Percentiles rank a stretch among this genome's conserved stretches.
These are phyloP conservation scores for Verticillium nubilum DNA, from an alignment of 2,329 filamentous ascomycete genomes.

Conservation along the genomic window DNA sequence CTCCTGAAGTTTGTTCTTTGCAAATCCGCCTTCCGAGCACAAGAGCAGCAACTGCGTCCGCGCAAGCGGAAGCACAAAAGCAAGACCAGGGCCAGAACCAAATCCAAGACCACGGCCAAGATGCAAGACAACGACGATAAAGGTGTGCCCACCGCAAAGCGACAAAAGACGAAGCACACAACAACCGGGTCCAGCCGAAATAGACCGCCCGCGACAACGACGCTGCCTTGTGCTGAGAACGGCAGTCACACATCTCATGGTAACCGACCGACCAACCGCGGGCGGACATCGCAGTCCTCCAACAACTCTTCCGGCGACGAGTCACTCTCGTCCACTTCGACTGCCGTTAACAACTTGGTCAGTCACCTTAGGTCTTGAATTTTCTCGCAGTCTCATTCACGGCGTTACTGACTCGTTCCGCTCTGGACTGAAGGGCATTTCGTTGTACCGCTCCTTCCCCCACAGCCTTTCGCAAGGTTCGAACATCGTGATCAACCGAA, in stretches of 20 bases:
- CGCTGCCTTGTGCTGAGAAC: background rate
- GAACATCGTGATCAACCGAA: background rate
- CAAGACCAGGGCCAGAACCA: background rate
- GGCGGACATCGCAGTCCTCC: too few species aligned
- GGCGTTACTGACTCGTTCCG: too few species aligned
- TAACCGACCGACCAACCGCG: too few species aligned
- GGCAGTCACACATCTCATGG: background rate
- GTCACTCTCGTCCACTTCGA: too few species aligned
- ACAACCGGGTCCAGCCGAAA: background rate
- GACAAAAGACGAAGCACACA: background rate
- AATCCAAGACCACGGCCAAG: background rate
- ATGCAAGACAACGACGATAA: background rate
- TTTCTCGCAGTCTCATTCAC: too few species aligned
- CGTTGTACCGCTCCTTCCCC: background rate
- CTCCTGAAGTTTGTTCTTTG: background rate
- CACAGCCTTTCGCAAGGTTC: background rate
- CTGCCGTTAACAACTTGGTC: too few species aligned
- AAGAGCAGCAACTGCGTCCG: background rate
- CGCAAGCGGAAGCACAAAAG: background rate
- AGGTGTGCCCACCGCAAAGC: background rate
- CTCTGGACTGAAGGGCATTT: background rate
- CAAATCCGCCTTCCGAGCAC: background rate
- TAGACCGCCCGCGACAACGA: background rate
- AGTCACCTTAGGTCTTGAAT: too few species aligned
- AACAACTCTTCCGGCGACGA: too few species aligned